These are phyloP conservation scores for Meredithiella fracta DNA, from an alignment of 2,329 filamentous ascomycete species.

Conservation along the genomic window DNA sequence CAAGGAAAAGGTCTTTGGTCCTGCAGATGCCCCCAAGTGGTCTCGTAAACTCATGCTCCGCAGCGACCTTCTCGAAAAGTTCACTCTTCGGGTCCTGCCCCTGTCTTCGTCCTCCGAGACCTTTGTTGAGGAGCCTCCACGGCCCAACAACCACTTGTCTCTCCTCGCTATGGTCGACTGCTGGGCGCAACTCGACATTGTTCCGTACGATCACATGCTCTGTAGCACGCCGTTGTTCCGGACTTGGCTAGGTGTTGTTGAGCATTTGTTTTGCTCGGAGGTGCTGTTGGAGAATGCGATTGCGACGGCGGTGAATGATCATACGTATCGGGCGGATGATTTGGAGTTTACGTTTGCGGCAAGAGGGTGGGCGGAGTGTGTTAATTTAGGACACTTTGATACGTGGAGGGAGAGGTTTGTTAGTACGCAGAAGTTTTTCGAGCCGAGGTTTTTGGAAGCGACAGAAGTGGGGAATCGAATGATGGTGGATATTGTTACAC, in stretches of 20 bases:
- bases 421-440: constrained; percentile 79
- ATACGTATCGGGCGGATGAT: constrained; percentile 86
- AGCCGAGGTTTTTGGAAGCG: constrained; percentile 75
- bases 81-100: constrained; percentile 47
- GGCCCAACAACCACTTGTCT: constrained; percentile 86
- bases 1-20: constrained; percentile 55
- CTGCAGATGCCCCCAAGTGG: constrained; percentile 47
- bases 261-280: constrained; percentile 79
- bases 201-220: constrained; percentile 98
- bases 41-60: constrained; percentile 54
- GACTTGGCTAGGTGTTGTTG: constrained; percentile 90
- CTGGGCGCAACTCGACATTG: constrained; percentile 85
- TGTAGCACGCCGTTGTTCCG: constrained; percentile 96
- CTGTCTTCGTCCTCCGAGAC: constrained; percentile 28
- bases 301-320: constrained; percentile 72
- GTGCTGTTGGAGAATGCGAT: constrained; percentile 70
- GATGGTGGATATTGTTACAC: constrained; percentile 84
- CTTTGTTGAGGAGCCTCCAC: constrained; percentile 31
- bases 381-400: constrained; percentile 80
- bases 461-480: constrained; percentile 83
- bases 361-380: constrained; percentile 86
- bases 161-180: constrained; percentile 95
- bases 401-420: constrained; percentile 85
- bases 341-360: constrained; percentile 97
- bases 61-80: constrained; percentile 73